Base-by-base conservation (phyloP, 2,329 filamentous ascomycete genomes). In the Xylaria sp. region DNA sequence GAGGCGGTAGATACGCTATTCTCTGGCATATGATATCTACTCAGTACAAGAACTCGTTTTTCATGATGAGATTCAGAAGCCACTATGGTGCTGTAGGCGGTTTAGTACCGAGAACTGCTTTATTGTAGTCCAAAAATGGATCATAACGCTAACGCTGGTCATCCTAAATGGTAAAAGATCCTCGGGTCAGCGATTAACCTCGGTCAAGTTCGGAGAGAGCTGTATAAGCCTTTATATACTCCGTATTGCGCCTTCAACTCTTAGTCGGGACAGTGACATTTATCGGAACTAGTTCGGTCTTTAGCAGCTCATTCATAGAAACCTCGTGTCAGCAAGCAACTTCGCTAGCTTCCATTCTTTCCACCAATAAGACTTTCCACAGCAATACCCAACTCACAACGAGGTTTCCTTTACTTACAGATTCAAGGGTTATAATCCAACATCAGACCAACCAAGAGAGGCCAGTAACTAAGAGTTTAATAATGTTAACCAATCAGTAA, bases 281-380 rank as follows among this genome's bases (percentile, higher is more conserved):
- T 13, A 20, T 5, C 28, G 7, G 32, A n/a, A 34, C 12, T n/a
- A 2, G 41, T 3, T 52, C 18, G 37, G n/a, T n/a, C 48, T 28
- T 54, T 48, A 25, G 46, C 41, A 46, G 46, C 20, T 10, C 6
- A 7, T 58, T 57, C 12, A 28, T 13, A 25, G 37, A 44, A 25
- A 18, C 15, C 25, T 34, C 39, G 55, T 15, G 37, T 39, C 32
- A 55, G 34, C 34, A 39, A 48, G 18, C 34, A 56, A 23, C 48
- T 54, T 59, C 15, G 23, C 51, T 20, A 41, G 23, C n/a, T 32
- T 23, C 2, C 28, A 51, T 69, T 3, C 28, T 56, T 69, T 65
- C 66, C 62, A 69, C 66, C 66, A 69, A 69, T 69, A 25, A 50
- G 37, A 15, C n/a, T 18, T 18, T 28, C 18, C 3, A 44, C 48